Percentiles rank a stretch among this genome's conserved stretches.
Conservation (phyloP, 768 basidiomycete species). For the Crucibulum laeve region DNA sequence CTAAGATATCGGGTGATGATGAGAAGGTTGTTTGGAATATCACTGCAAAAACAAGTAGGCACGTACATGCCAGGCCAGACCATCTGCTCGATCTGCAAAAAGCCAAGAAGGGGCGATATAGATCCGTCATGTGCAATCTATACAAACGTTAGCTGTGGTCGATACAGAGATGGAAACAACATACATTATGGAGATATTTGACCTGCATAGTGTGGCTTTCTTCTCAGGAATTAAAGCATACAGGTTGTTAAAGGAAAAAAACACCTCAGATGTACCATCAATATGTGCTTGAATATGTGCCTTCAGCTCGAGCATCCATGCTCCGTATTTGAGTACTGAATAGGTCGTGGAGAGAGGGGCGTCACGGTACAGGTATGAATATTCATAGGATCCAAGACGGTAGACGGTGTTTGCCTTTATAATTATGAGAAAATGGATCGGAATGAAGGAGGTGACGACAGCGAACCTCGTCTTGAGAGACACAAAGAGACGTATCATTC, state of each 20-base stretch:
- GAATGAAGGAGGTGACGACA: not conserved
- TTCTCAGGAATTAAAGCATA: not conserved
- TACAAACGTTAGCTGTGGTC: not conserved
- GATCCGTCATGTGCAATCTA: conserved; percentile 49
- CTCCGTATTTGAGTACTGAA: conserved; percentile 39
- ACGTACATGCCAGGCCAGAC: conserved; percentile 51
- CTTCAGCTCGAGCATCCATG: conserved; percentile 41
- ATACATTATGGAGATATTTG: conserved; percentile 40
- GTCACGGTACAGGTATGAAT: conserved; percentile 46
- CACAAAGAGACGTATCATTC: conserved; percentile 37
- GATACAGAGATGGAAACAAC: conserved; percentile 2
- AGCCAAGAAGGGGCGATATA: conserved; percentile 42
- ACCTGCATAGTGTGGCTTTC: conserved; percentile 14
- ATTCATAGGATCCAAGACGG: conserved; percentile 58
- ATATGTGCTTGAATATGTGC: conserved; percentile 33
- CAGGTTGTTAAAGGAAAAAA: not conserved
- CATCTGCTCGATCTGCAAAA: conserved; percentile 45
- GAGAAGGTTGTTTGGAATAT: not conserved
- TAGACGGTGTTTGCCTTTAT: conserved; percentile 45
- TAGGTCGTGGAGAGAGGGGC: conserved; percentile 39
- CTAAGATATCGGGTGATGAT: conserved; percentile 10
- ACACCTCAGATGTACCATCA: conserved; percentile 29
- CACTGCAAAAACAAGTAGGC: not conserved
- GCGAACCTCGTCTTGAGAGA: conserved; percentile 35
- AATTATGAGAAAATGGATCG: not conserved